These are phyloP conservation scores for Penicillium freii DNA, from an alignment of 2,329 filamentous ascomycete genomes.

Conservation along the genomic window DNA sequence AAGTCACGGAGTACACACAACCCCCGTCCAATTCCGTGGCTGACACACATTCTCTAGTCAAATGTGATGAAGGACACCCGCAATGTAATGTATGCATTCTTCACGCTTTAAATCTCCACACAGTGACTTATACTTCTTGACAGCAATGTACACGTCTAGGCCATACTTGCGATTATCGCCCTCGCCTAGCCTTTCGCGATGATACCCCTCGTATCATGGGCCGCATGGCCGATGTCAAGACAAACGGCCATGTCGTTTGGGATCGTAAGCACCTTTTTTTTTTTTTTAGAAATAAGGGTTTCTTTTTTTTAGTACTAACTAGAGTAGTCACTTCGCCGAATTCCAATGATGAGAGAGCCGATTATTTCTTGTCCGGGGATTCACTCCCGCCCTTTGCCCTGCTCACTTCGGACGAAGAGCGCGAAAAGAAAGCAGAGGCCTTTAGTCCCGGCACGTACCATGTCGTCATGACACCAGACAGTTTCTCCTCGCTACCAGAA, in stretches of 20 bases:
- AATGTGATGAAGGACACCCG: slow-evolving; percentile 57
- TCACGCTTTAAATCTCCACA: neutral
- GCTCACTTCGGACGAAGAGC: slow-evolving; percentile 57
- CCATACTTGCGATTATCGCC: slow-evolving; percentile 58
- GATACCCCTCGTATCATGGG: slow-evolving; percentile 53
- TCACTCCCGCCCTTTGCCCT: slow-evolving; percentile 54
- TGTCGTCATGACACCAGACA: slow-evolving; percentile 55
- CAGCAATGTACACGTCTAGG: slow-evolving; percentile 57
- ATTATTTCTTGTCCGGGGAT: slow-evolving; percentile 40
- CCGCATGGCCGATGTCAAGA: slow-evolving; percentile 53
- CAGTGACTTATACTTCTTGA: slow-evolving; percentile 8
- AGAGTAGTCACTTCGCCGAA: slow-evolving; percentile 32
- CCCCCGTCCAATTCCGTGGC: slow-evolving; percentile 3
- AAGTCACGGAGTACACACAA: neutral
- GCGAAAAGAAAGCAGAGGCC: slow-evolving; percentile 56
- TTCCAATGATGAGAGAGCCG: slow-evolving; percentile 26
- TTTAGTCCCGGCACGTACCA: slow-evolving; percentile 55
- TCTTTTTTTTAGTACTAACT: slow-evolving; percentile 15
- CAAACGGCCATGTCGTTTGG: slow-evolving; percentile 54
- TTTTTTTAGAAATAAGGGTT: neutral
- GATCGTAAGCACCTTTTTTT: slow-evolving; percentile 47
- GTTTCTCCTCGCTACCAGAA: slow-evolving; percentile 53
- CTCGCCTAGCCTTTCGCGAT: slow-evolving; percentile 55
- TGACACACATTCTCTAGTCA: slow-evolving; percentile 41
- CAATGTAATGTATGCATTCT: slow-evolving; percentile 50